phyloP scores from a whole-genome alignment of 2,329 filamentous ascomycete species.

The Xylariaceae sp. region DNA sequence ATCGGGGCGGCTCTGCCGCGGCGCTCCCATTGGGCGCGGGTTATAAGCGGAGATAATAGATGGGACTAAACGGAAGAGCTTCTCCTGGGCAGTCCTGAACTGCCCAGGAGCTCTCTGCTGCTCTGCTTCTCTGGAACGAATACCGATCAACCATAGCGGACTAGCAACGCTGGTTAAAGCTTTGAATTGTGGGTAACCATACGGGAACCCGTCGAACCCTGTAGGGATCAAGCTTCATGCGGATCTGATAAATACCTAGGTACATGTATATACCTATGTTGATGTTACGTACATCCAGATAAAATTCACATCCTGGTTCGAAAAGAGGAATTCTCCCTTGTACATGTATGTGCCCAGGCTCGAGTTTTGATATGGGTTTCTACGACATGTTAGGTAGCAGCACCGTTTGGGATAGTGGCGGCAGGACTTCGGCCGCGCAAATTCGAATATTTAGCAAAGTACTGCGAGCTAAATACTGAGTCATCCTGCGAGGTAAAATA shows the following conservation, averaged over 20 bases:
- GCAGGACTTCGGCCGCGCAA: background rate
- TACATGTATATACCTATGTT: too few relatives aligned
- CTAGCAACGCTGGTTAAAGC: background rate
- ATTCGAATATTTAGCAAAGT: background rate
- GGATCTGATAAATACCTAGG: background rate
- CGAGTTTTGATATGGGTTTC: background rate
- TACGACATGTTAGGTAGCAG: too few relatives aligned
- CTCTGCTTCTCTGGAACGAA: too few relatives aligned
- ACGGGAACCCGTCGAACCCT: background rate
- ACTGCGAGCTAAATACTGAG: background rate
- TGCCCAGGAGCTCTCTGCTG: too few relatives aligned
- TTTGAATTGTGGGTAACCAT: background rate
- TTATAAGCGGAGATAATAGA: constrained; percentile 1
- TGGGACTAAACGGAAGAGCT: background rate
- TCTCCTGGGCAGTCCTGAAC: background rate
- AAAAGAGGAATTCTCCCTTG: background rate
- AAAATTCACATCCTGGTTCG: background rate
- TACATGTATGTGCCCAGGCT: background rate
- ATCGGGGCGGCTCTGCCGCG: constrained; percentile 2
- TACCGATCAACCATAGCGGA: background rate
- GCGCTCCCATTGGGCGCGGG: constrained; percentile 1
- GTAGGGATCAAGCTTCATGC: background rate
- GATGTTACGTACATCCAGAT: background rate
- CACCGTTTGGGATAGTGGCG: background rate
- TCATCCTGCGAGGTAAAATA: background rate